Evolutionary conservation across 306 rosid genomes (phyloP), one percentile per base, ranked within the genome.

Genomic region (Astragalus glycyphyllos): DNA sequence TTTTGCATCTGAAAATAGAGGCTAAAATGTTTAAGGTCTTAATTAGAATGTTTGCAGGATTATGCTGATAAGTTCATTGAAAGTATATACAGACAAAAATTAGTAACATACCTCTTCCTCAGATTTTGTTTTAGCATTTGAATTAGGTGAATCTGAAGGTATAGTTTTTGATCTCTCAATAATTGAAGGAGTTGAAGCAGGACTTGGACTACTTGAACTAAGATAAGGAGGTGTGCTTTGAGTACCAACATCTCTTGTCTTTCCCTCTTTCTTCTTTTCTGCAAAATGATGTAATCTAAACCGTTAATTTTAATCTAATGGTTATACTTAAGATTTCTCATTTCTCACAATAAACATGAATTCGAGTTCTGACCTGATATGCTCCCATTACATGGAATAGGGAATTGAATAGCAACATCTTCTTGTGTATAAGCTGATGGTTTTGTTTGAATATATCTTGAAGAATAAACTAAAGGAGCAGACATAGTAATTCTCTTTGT

Each of bases 111-210:
- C 97, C 97, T 85, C 85, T 77, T 86, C 71, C 37, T 83, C 85
- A 37, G 85, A 73, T 82, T 72, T 79, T 10, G 80, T 42, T 79
- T 82, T 83, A 61, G 92, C 66, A 77, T 72, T 87, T 72, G 95
- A 84, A 74, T 63, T 83, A 3, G 89, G 88, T 8, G 92, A 87
- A 62, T 87, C 88, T 58, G 70, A 74, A 57, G 54, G 40, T 51
- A 77, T 68, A 47, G 86, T 75, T 35, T 80, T 66, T 17, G 88
- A 78, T 77, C 90, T 84, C 69, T 91, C 97, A 42, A 58, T 57
- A 56, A 87, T 89, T 40, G 92, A 76, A 69, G 99, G 97, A 34
- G 97, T 89, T 48, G 96, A 91, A 82, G 92, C 77, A 62, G 96
- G 86, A 77, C 90, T 89, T 16, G 86, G 88, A 74, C 92, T 89